Conservation (phyloP, 2,329 filamentous ascomycete genomes). For the Aspergillus alliaceus region DNA sequence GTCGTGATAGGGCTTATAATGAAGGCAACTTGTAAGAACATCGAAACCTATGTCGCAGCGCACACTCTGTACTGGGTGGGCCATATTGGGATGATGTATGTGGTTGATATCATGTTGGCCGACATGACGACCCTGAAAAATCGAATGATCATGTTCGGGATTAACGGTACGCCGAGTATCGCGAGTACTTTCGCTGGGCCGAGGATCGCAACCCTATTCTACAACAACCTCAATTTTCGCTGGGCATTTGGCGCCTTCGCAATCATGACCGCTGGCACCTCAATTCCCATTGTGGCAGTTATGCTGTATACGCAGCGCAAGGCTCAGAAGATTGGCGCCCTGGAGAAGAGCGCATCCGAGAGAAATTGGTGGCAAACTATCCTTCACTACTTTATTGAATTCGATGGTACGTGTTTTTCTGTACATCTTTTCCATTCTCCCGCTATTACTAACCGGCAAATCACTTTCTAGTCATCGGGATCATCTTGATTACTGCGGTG, state of each 20-base stretch:
- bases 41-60: background rate
- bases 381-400: background rate
- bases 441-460: accelerated
- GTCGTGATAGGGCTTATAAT: background rate
- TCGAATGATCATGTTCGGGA: background rate
- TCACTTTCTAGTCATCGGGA: background rate
- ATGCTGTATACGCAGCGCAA: background rate
- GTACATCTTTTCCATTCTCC: no score
- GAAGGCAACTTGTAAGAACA: background rate
- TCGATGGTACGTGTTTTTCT: background rate
- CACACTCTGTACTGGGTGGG: background rate
- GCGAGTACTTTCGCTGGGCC: background rate
- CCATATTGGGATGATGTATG: background rate
- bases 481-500: background rate
- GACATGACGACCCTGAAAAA: background rate
- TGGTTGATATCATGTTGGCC: background rate
- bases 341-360: background rate
- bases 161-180: background rate
- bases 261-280: background rate
- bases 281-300: background rate
- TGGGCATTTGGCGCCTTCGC: background rate
- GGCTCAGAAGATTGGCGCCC: background rate
- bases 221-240: background rate
- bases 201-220: background rate
- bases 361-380: background rate